Evolutionary conservation across 2,329 filamentous ascomycete species (phyloP).

Genomic region (Pyrenophora seminiperda): DNA sequence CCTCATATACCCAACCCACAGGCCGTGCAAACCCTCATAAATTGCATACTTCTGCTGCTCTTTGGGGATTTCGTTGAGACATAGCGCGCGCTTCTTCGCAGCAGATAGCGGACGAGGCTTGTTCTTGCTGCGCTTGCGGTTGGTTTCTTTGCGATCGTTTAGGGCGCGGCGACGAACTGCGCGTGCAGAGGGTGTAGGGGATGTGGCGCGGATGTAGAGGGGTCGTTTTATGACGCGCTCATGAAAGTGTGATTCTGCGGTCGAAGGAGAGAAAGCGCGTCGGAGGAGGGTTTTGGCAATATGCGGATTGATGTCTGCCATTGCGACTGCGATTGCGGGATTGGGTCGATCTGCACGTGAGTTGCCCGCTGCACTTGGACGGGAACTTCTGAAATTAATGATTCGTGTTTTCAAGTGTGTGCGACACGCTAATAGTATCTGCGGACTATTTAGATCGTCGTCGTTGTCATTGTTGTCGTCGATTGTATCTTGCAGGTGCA

Average conservation of each 20-base stretch:
- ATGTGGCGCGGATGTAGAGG: slow-evolving; percentile 76
- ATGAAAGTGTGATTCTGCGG: slow-evolving; percentile 71
- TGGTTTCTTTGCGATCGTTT: slow-evolving; percentile 45
- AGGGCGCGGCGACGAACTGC: slow-evolving; percentile 59
- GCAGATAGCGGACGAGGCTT: slow-evolving; percentile 76
- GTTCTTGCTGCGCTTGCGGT: slow-evolving; percentile 46
- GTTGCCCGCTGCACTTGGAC: too few species aligned
- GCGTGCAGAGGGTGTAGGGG: slow-evolving; percentile 61
- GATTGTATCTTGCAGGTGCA: too few species aligned
- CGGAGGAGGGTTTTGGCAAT: slow-evolving; percentile 65
- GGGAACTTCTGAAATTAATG: too few species aligned
- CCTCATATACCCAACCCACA: slow-evolving; percentile 86
- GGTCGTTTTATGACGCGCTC: slow-evolving; percentile 85
- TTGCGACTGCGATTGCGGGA: slow-evolving; percentile 4
- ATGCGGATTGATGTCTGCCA: slow-evolving; percentile 26
- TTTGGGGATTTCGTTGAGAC: slow-evolving; percentile 75
- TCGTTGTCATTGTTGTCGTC: too few species aligned
- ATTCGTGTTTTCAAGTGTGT: too few species aligned
- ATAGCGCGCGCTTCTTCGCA: slow-evolving; percentile 72
- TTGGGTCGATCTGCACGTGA: too few species aligned
- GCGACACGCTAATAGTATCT: too few species aligned
- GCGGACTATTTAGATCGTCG: too few species aligned
- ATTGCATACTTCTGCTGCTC: slow-evolving; percentile 72
- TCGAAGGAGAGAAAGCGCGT: slow-evolving; percentile 78
- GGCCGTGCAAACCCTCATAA: slow-evolving; percentile 74